Conservation (phyloP, 2,329 filamentous ascomycete species). For the Fusarium austroafricanum region DNA sequence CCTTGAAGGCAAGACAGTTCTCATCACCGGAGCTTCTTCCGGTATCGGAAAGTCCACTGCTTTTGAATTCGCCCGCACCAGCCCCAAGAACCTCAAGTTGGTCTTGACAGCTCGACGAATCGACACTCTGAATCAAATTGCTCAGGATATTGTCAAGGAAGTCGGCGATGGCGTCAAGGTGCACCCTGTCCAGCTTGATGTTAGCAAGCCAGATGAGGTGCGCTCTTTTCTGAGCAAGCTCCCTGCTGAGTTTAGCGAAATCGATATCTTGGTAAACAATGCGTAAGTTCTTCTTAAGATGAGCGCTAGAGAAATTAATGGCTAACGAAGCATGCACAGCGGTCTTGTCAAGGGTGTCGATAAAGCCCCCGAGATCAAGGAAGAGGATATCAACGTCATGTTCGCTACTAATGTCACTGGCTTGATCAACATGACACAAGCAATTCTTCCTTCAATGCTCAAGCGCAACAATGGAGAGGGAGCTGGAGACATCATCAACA, state of each 20-base stretch:
- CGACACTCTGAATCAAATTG: conserved; percentile 80
- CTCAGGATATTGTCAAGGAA: conserved; percentile 79
- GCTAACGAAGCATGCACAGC: conserved; percentile 55
- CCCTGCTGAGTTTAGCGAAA: conserved; percentile 82
- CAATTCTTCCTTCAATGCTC: conserved; percentile 83
- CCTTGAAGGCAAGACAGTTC: conserved; percentile 90
- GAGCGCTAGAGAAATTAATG: rapidly evolving
- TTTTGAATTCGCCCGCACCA: conserved; percentile 89
- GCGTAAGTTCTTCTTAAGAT: conserved; percentile 68
- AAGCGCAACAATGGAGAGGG: conserved; percentile 76
- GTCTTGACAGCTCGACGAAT: conserved; percentile 87
- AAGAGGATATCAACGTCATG: conserved; percentile 87
- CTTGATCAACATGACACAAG: conserved; percentile 96
- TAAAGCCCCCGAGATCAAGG: conserved; percentile 83
- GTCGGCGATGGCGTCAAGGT: conserved; percentile 84
- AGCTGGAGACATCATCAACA: conserved; percentile 91
- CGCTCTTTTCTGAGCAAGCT: conserved; percentile 76
- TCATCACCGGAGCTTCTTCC: conserved; percentile 92
- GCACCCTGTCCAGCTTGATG: conserved; percentile 83
- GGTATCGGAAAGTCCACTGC: conserved; percentile 87
- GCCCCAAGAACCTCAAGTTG: conserved; percentile 81
- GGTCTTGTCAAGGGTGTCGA: conserved; percentile 91
- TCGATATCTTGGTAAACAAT: conserved; percentile 94
- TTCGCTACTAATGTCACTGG: conserved; percentile 94
- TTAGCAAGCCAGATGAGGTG: conserved; percentile 82